Conservation (phyloP, 1,284 basidiomycete species). For the Cutaneotrichosporon sp. region DNA sequence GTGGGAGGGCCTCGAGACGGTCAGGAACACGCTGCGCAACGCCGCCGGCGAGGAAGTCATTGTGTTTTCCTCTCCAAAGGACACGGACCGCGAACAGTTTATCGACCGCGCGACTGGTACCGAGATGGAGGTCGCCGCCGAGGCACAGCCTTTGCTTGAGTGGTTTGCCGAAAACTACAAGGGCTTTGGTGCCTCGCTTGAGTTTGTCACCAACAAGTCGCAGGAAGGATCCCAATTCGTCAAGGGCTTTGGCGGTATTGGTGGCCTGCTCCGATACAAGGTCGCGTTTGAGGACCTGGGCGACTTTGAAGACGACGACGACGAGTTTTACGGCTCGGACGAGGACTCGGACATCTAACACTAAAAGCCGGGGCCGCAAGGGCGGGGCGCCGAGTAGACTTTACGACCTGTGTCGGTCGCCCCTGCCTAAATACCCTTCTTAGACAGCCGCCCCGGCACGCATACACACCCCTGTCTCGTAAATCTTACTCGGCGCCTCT, state of each 20-base stretch:
- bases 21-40: conserved; percentile 77
- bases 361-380: no score
- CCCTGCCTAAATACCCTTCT: no score
- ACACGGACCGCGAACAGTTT: conserved; percentile 86
- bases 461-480: no score
- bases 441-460: no score
- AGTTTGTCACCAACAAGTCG: conserved; percentile 61
- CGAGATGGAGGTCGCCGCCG: conserved; percentile 85
- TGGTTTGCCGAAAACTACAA: conserved; percentile 99
- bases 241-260: conserved; percentile 97
- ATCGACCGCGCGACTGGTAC: conserved; percentile 86
- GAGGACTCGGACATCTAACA: conserved; percentile 34
- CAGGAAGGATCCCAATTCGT: conserved; percentile 98
- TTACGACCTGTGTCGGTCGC: no score
- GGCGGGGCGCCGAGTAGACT: no score
- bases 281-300: conserved; percentile 81
- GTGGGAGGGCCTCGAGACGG: conserved; percentile 93
- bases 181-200: conserved; percentile 90
- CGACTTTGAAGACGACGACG: conserved; percentile 57
- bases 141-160: conserved; percentile 80
- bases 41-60: conserved; percentile 78
- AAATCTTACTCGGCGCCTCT: no score
- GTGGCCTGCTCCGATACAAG: conserved; percentile 87
- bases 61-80: conserved; percentile 67
- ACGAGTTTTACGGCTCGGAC: conserved; percentile 50